Evolutionary conservation across 2,329 filamentous ascomycete genomes (phyloP).

Genomic region (Aspergillus puulaauensis): DNA sequence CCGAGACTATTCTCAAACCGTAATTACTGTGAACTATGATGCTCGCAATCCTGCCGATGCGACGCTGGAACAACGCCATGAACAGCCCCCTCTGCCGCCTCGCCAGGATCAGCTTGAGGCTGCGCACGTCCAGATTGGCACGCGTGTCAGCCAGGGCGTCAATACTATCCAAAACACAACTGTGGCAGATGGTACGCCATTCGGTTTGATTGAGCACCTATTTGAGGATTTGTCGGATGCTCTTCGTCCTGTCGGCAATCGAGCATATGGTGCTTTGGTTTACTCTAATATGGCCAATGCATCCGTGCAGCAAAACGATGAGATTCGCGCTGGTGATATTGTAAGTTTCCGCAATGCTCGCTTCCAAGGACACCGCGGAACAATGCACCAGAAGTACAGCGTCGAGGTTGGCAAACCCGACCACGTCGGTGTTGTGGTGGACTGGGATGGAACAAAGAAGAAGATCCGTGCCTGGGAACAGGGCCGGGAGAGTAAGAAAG

Average conservation of each 20-base stretch:
- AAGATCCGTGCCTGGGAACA: conserved; percentile 96
- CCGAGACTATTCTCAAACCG: conserved; percentile 93
- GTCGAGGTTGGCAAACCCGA: conserved; percentile 83
- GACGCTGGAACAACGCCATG: conserved; percentile 79
- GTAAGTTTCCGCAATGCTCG: conserved; percentile 88
- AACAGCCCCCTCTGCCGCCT: conserved; percentile 74
- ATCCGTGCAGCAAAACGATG: conserved; percentile 82
- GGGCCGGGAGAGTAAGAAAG: conserved; percentile 87
- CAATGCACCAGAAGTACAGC: conserved; percentile 93
- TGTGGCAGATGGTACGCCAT: conserved; percentile 80
- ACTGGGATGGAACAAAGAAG: conserved; percentile 99
- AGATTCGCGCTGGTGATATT: conserved; percentile 91
- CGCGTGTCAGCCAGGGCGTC: conserved; percentile 70
- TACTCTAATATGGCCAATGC: conserved; percentile 96
- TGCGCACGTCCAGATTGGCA: conserved; percentile 77
- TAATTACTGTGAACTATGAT: conserved; percentile 79
- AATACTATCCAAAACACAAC: conserved; percentile 72
- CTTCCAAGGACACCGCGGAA: conserved; percentile 92
- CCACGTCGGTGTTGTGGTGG: conserved; percentile 86
- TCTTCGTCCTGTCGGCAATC: conserved; percentile 79
- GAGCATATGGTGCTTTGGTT: conserved; percentile 85
- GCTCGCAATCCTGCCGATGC: conserved; percentile 70
- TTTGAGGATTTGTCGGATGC: conserved; percentile 71
- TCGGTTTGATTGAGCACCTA: conserved; percentile 74
- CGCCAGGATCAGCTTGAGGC: conserved; percentile 92